phyloP scores from a whole-genome alignment of 2,329 filamentous ascomycete genomes.

The Penicillium sp. region DNA sequence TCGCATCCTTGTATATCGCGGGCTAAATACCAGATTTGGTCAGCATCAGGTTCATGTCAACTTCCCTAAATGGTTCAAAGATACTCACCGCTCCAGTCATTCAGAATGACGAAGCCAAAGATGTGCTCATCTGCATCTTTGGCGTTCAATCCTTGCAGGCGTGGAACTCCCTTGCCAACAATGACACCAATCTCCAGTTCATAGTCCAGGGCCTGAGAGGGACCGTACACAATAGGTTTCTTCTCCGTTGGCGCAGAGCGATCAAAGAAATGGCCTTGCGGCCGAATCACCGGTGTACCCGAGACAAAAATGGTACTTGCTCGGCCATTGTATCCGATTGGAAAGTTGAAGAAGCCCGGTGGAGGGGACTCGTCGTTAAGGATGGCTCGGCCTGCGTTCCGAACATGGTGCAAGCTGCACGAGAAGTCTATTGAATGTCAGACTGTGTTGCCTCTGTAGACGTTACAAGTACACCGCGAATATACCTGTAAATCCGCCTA shows the following conservation, averaged over 20 bases:
- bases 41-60: neutral
- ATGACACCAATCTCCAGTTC: conserved; percentile 52
- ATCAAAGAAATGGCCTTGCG: conserved; percentile 45
- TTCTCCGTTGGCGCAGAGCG: conserved; percentile 20
- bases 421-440: conserved; percentile 39
- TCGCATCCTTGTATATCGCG: conserved; percentile 63
- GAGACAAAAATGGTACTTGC: conserved; percentile 58
- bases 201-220: conserved; percentile 42
- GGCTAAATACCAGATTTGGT: conserved; percentile 13
- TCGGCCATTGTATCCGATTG: conserved; percentile 58
- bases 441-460: neutral
- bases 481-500: conserved; percentile 62
- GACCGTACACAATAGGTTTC: conserved; percentile 28
- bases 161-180: conserved; percentile 47
- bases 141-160: conserved; percentile 44
- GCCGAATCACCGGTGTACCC: conserved; percentile 53
- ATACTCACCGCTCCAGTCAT: conserved; percentile 57
- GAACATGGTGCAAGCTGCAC: conserved; percentile 38
- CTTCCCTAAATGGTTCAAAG: neutral
- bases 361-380: conserved; percentile 31
- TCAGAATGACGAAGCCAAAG: conserved; percentile 65
- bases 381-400: conserved; percentile 32
- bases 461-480: conserved; percentile 26
- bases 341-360: conserved; percentile 53
- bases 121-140: conserved; percentile 62